phyloP scores from a whole-genome alignment of 2,329 filamentous ascomycete species.

The Hirsutella rhossiliensis region DNA sequence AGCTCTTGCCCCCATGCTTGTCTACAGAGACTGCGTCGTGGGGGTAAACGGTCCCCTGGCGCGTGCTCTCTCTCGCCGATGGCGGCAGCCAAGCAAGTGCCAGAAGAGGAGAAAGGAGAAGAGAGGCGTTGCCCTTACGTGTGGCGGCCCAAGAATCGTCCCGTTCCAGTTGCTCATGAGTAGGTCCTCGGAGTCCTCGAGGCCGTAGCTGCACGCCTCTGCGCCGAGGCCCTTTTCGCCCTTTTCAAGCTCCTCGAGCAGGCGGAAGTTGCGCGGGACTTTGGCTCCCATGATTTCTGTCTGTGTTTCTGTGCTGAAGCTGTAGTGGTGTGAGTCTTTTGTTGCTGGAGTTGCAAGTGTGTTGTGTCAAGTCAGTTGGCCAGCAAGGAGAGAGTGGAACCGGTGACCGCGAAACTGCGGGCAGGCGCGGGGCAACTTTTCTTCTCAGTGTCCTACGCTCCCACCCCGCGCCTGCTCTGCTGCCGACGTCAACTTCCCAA shows the following conservation, averaged over 20 bases:
- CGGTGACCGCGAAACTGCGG: background rate
- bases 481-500: too few species aligned
- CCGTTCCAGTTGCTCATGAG: slow-evolving; percentile 99
- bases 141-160: slow-evolving; percentile 90
- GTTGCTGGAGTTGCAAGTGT: too few species aligned
- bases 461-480: too few species aligned
- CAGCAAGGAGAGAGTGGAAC: background rate
- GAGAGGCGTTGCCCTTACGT: slow-evolving; percentile 49
- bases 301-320: background rate
- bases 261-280: slow-evolving; percentile 88
- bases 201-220: slow-evolving; percentile 93
- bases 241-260: slow-evolving; percentile 96
- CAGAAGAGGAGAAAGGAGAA: background rate
- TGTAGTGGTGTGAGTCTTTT: too few species aligned
- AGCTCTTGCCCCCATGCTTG: background rate
- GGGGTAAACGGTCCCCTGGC: background rate
- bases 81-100: background rate
- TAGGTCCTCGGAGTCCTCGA: slow-evolving; percentile 87
- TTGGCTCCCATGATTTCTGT: slow-evolving; percentile 30
- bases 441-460: background rate
- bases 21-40: too few species aligned
- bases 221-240: slow-evolving; percentile 95
- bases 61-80: background rate
- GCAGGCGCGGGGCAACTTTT: background rate
- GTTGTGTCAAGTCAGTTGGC: too few species aligned